Base-by-base conservation (phyloP, 2,329 filamentous ascomycete species). In the Aspergillus fijiensis region DNA sequence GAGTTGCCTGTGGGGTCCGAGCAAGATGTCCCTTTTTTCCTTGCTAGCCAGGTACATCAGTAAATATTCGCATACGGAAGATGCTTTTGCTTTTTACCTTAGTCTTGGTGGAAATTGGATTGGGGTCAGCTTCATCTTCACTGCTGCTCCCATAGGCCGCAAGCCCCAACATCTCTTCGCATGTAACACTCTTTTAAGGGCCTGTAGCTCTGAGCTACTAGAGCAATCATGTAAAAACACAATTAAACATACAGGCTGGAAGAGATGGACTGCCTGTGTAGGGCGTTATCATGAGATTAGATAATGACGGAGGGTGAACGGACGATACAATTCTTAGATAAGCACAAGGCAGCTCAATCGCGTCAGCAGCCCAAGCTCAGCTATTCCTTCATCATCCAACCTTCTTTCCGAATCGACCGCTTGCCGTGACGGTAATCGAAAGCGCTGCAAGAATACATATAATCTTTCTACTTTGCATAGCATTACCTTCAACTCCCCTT, bases 81-180 rank as follows among this genome's bases (percentile, higher is more conserved):
- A 25, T 16, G 5, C 39, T 16, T 10, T 27, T 10, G 54, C 47
- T 14, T 21, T 53, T 51, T 68, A 76, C 73, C 67, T 74, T 68
- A 19, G 50, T n/a, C 25, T 16, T 25, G 16, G 54, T 58, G 27
- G 55, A 54, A 59, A 61, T 53, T 35, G 58, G 27, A 49, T 67
- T 60, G 27, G 55, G 50, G 19, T 69, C 66, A 49, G 67, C 66
- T 57, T 81, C 78, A 57, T 80, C 78, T 49, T 80, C 79, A 61
- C 76, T 79, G 64, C 78, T 80, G 63, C 77, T 80, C 50, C 74
- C 75, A 65, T 81, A 81, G 39, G 69, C 73, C 25, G 68, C 76
- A 16, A 81, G 73, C 33, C 73, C 75, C 48, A 78, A 69, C 77
- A 79, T 78, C 51, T 62, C 67, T 61, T 55, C 50, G 56, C 49